These are phyloP conservation scores for Lyophyllum atratum DNA, from an alignment of 768 basidiomycete species.

Conservation along the genomic window DNA sequence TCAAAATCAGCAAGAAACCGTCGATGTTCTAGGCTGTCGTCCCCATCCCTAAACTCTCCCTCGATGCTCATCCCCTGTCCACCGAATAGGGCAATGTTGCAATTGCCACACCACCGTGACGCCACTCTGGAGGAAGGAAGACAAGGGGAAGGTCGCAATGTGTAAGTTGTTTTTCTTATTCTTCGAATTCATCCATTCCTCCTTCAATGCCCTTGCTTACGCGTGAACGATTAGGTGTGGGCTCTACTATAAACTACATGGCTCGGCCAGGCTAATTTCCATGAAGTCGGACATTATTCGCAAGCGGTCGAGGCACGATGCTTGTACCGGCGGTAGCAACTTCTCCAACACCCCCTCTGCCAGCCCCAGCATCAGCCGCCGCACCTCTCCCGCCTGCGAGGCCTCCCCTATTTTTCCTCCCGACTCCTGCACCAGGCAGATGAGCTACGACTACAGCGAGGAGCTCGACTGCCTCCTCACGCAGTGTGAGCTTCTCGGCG, in stretches of 20 bases:
- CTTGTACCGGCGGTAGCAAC: conserved; percentile 55
- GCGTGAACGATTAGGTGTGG: conserved; percentile 57
- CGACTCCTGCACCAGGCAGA: conserved; percentile 61
- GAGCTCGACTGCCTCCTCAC: conserved; percentile 41
- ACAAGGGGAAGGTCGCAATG: too few relatives aligned
- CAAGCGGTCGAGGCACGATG: conserved; percentile 82
- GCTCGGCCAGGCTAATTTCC: conserved; percentile 81
- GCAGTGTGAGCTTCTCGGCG: conserved; percentile 55
- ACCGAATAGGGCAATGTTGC: conserved; percentile 74
- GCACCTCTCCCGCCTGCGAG: conserved; percentile 66
- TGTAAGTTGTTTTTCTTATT: too few relatives aligned
- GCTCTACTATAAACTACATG: conserved; percentile 84
- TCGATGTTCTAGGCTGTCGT: too few relatives aligned
- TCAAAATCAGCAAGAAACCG: too few relatives aligned
- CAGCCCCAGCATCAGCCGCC: conserved; percentile 72
- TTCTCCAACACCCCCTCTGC: conserved; percentile 72
- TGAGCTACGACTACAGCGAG: conserved; percentile 50
- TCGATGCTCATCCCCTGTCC: conserved; percentile 30
- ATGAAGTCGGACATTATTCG: conserved; percentile 93
- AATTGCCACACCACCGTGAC: conserved; percentile 90
- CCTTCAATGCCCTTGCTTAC: not conserved
- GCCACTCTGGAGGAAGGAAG: conserved; percentile 88
- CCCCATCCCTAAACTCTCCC: too few relatives aligned
- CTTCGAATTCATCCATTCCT: too few relatives aligned
- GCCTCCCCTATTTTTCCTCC: conserved; percentile 68